Base-by-base conservation (phyloP, 2,329 filamentous ascomycete species). In the Cytospora paraplurivora region DNA sequence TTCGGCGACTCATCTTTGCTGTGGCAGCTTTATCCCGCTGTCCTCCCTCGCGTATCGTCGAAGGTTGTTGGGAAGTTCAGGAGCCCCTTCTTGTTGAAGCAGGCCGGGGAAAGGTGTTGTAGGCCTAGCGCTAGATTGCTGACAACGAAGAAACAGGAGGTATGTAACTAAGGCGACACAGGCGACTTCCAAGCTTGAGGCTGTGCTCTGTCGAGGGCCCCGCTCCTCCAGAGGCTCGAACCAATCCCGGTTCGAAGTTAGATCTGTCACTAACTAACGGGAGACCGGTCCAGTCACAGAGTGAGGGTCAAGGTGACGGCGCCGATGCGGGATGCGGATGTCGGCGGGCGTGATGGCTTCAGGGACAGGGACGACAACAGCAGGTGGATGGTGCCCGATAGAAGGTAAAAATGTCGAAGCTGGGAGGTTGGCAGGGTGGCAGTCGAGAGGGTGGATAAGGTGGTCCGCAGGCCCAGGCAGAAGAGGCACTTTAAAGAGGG, bases 1-100 rank as follows among this genome's bases (percentile, higher is more conserved):
- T 82, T 70, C 81, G 79, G 66, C 73, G 79, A 67, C 73, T 75
- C 72, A 76, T 77, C 79, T 82, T 82, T 67, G 64, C 76, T 66
- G 70, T 72, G 67, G 70, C 69, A 68, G 70, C 64, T 66, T 55
- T 59, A 35, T 62, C 33, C 55, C 57, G 65, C 62, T 62, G 41
- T 56, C 63, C 66, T 69, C 32, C 65, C 54, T 64, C 62, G 66
- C 64, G 41, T 64, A 44, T 62, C 59, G 65, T 63, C 62, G 62
- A 33, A 34, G 34, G 27, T 27, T 27, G 32, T 19, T 38, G 32
- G 32, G 35, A 37, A 52, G 58, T 52, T 56, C 38, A 61, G 49
- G 27, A 55, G 50, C 49, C 50, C 58, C 47, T 21, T 61, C 38
- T 34, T 38, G 19, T 52, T 37, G 54, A 61, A 61, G 59, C 51